A percentile compares a stretch with the other conserved stretches of the same genome.
These are phyloP conservation scores for Mucor saturninus DNA, from an alignment of 371 early-diverging fungal genomes.

Conservation along the genomic window DNA sequence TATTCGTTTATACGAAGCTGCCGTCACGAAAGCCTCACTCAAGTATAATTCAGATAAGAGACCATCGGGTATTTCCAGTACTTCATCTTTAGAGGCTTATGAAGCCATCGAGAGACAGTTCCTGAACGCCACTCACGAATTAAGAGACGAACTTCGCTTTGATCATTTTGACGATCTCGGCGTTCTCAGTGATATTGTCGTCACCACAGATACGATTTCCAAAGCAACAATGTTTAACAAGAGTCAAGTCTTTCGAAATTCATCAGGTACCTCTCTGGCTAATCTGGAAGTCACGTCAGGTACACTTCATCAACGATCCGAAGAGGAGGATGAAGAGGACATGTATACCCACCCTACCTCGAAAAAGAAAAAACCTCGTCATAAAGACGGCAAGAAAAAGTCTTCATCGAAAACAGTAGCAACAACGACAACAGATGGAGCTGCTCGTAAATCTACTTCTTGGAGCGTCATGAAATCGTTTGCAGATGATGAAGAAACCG, in stretches of 20 bases:
- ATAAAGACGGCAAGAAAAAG: background rate
- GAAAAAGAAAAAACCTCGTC: background rate
- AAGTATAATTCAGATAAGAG: constrained; percentile 7
- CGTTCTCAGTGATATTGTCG: constrained; percentile 41
- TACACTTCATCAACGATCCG: background rate
- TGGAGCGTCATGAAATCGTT: background rate
- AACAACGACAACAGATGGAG: background rate
- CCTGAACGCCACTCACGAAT: constrained; percentile 29
- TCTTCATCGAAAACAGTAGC: background rate
- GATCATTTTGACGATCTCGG: constrained; percentile 33
- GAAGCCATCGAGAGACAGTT: constrained; percentile 27
- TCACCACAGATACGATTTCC: constrained; percentile 36
- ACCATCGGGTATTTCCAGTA: constrained; percentile 13
- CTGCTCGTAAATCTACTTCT: background rate
- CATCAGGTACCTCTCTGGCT: constrained; percentile 1
- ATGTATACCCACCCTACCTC: background rate
- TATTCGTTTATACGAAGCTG: constrained; percentile 30
- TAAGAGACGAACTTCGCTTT: constrained; percentile 35
- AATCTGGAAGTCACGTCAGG: background rate
- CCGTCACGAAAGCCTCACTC: constrained; percentile 16
- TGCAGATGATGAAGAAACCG: constrained; percentile 21
- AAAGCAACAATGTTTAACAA: constrained; percentile 4
- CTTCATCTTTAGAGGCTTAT: constrained; percentile 11
- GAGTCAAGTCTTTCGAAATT: constrained; percentile 3
- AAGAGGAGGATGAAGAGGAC: constrained; percentile 8